These are phyloP conservation scores for Lentinula raphanica DNA, from an alignment of 768 basidiomycete species.

Conservation along the genomic window DNA sequence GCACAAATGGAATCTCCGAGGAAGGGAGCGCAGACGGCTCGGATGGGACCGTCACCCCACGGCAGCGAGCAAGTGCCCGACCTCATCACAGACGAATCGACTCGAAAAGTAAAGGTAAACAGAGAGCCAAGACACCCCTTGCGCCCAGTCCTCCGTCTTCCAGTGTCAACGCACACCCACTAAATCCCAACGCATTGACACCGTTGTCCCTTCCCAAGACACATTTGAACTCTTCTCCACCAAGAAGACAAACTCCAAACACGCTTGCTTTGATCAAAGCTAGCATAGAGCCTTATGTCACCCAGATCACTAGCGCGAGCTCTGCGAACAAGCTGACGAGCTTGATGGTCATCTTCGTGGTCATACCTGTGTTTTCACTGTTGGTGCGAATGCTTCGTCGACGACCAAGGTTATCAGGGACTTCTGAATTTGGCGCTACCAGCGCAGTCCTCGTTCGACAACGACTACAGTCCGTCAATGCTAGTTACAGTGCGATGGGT, in stretches of 20 bases:
- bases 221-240: slow-evolving; percentile 11
- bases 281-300: slow-evolving; percentile 42
- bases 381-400: slow-evolving; percentile 46
- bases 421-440: slow-evolving; percentile 19
- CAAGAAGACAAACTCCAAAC: slow-evolving; percentile 21
- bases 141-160: background rate
- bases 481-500: slow-evolving; percentile 21
- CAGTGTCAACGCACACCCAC: background rate
- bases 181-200: slow-evolving; percentile 1
- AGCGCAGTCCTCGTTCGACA: slow-evolving; percentile 56
- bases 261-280: slow-evolving; percentile 42
- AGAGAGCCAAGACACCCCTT: background rate
- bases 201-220: slow-evolving; percentile 13
- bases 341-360: slow-evolving; percentile 27
- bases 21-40: background rate
- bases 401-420: slow-evolving; percentile 23
- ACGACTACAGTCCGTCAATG: slow-evolving; percentile 41
- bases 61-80: background rate
- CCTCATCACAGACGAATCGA: background rate
- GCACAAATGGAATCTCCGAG: background rate
- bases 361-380: slow-evolving; percentile 40
- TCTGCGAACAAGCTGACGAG: slow-evolving; percentile 45
- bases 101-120: slow-evolving; percentile 4
- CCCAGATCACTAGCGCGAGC: background rate
- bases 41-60: slow-evolving; percentile 4